Percentiles rank a stretch among this genome's conserved stretches.
Evolutionary conservation across 2,329 filamentous ascomycete genomes (phyloP).

Genomic region (Meredithiella fracta): DNA sequence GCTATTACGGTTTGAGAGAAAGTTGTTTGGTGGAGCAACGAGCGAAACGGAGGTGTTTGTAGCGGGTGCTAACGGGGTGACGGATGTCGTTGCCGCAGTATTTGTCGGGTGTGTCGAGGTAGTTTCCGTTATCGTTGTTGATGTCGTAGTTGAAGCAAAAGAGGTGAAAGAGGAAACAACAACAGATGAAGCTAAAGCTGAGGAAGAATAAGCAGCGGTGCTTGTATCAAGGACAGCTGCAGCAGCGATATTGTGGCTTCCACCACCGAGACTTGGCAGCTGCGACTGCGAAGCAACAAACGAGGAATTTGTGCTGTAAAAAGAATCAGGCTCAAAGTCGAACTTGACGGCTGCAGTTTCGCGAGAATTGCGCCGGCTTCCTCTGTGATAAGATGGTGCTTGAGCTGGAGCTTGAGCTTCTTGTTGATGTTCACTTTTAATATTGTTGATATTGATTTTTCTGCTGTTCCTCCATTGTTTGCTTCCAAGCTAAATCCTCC

Average conservation of each 20-base stretch:
- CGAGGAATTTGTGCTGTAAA: not conserved
- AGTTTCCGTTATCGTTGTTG: not conserved
- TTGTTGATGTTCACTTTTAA: not conserved
- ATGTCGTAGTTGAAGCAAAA: not conserved
- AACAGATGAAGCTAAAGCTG: not conserved
- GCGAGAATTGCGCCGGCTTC: constrained; percentile 5
- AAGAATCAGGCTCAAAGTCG: constrained; percentile 9
- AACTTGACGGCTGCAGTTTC: constrained; percentile 6
- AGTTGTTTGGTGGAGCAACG: not conserved
- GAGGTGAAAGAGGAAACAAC: not conserved
- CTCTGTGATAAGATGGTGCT: not conserved
- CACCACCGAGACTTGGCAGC: not conserved
- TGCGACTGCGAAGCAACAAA: not conserved
- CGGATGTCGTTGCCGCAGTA: no score
- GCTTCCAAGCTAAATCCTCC: not conserved
- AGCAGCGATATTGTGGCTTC: not conserved
- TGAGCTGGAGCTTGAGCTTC: not conserved
- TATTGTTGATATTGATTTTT: not conserved
- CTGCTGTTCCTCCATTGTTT: not conserved
- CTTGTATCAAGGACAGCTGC: not conserved
- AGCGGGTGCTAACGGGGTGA: no score
- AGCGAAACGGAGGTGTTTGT: no score
- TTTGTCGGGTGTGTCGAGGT: not conserved
- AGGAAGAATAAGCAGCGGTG: not conserved
- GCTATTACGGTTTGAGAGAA: not conserved